Evolutionary conservation across 75 land plant genomes (phyloP).

Genomic region (Pinus taeda): DNA sequence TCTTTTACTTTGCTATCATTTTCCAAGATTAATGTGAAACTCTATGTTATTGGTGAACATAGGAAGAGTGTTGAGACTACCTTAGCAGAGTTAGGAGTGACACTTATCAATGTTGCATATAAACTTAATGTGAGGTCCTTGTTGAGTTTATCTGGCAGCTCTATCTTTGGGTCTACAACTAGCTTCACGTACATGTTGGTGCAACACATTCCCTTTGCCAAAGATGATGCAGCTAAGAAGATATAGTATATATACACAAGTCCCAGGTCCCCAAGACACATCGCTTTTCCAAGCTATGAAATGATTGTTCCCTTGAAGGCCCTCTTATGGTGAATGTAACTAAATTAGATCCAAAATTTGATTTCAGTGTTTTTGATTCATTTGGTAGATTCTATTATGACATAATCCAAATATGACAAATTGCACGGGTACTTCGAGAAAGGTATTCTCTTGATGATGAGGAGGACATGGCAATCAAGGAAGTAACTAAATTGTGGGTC

Average conservation of each 20-base stretch:
- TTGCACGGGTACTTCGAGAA: slow-evolving; percentile 88
- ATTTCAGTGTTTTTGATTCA: slow-evolving; percentile 98
- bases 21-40: slow-evolving; percentile 93
- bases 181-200: slow-evolving; percentile 99
- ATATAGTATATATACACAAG: slow-evolving; percentile 70
- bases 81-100: slow-evolving; percentile 90
- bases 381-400: slow-evolving; percentile 97
- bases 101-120: slow-evolving; percentile 91
- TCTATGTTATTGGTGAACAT: slow-evolving; percentile 97
- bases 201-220: slow-evolving; percentile 90
- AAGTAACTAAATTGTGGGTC: slow-evolving; percentile 95
- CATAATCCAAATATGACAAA: slow-evolving; percentile 88
- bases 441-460: slow-evolving; percentile 99
- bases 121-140: slow-evolving; percentile 86
- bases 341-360: slow-evolving; percentile 94
- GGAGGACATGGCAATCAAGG: slow-evolving; percentile 97
- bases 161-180: slow-evolving; percentile 93
- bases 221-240: slow-evolving; percentile 72
- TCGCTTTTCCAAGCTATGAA: slow-evolving; percentile 69
- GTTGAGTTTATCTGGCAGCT: slow-evolving; percentile 89
- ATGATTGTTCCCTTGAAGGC: slow-evolving; percentile 74
- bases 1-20: slow-evolving; percentile 95
- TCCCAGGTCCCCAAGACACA: slow-evolving; percentile 81
- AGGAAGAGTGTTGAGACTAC: slow-evolving; percentile 91
- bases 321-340: slow-evolving; percentile 99